phyloP scores from a whole-genome alignment of 345 rosid genomes.

The Syzygium grande region DNA sequence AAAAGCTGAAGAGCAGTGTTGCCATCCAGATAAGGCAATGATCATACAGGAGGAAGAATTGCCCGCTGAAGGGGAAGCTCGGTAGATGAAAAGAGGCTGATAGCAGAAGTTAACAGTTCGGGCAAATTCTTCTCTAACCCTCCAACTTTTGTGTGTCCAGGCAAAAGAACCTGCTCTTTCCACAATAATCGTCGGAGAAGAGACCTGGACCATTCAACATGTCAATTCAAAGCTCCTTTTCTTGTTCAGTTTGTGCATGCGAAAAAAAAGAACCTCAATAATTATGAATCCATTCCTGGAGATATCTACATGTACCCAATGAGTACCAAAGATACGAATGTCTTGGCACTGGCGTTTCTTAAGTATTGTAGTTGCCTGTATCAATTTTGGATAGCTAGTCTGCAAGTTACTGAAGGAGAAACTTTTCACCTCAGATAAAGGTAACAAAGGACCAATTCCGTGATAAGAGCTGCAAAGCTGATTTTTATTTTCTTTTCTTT shows the following conservation, averaged over 20 bases:
- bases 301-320: not conserved
- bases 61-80: conserved; percentile 98
- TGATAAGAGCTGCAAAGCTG: not conserved
- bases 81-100: conserved; percentile 81
- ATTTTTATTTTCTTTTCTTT: not conserved
- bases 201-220: conserved; percentile 46
- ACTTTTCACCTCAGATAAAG: not conserved
- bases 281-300: not conserved
- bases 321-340: not conserved
- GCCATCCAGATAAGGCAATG: not conserved
- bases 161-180: conserved; percentile 98
- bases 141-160: conserved; percentile 96
- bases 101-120: conserved; percentile 93
- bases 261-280: not conserved
- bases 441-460: not conserved
- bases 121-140: conserved; percentile 92
- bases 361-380: not conserved
- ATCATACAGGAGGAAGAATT: conserved; percentile 83
- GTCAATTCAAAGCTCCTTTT: conserved; percentile 1
- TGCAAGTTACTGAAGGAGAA: not conserved
- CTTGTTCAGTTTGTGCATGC: not conserved
- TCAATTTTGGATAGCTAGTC: not conserved
- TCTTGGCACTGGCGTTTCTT: not conserved
- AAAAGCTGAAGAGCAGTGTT: not conserved
- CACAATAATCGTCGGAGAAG: conserved; percentile 94